Evolutionary conservation across 108 stramenopile species (phyloP), one percentile per base, ranked within the genome.

Genomic region (Skeletonema menzelii): DNA sequence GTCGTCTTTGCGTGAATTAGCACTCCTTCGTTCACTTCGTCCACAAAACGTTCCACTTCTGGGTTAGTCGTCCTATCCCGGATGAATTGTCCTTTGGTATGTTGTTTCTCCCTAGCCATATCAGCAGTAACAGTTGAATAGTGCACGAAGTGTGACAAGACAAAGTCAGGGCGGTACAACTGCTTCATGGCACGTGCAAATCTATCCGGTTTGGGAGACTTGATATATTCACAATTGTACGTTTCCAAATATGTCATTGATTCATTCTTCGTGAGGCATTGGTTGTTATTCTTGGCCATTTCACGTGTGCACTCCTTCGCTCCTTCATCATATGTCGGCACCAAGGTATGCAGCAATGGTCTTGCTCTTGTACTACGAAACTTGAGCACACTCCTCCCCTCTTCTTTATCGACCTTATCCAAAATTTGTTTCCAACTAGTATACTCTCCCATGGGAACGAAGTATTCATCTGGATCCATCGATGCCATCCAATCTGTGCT

Each of bases 131-230:
- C 90, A 2, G 90, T 92, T 10, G 89, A 85, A 67, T 92, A 95
- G 73, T 95, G 93, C 2, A 95, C 88, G 68, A 91, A 95, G 63
- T 95, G 93, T 22, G 81, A 80, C 22, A 85, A 40, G 13, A 95
- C 91, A 63, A 89, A 92, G 59, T 88, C 88, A 5, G 93, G 61
- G 24, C 87, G 84, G 66, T 91, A 95, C 14, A 95, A 56, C 77
- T 95, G 90, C 70, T 95, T 95, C 80, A 82, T 84, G 8, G 90
- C 90, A 60, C 93, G 75, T 1, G 80, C 80, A 20, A 86, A 87
- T 76, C 87, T 83, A 37, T 76, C 63, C 56, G 91, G 89, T 56
- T 89, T 91, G 0, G 91, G 91, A 8, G 77, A 63, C 30, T 76
- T 75, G 27, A 82, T 79, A 15, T 82, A 69, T 78, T 95, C 93